Evolutionary conservation across 495 filamentous ascomycete species (phyloP).

Genomic region (Aspergillus cavernicola): DNA sequence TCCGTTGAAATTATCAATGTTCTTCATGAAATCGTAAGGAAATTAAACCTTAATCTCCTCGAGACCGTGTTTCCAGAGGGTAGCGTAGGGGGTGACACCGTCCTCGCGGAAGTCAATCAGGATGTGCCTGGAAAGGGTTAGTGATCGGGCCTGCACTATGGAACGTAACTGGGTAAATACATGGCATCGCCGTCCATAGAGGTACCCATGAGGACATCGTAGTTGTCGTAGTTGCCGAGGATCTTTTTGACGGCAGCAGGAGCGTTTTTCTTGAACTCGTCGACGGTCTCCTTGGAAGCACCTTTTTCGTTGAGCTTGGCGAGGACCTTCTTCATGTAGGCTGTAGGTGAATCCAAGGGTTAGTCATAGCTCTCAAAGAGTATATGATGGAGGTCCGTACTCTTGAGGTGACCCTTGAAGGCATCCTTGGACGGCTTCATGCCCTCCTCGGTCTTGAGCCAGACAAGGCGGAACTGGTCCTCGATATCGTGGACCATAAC

Average conservation of each 20-base stretch:
- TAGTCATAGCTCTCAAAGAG: not conserved
- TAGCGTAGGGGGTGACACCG: conserved; percentile 83
- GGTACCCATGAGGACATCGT: conserved; percentile 89
- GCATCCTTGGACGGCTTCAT: conserved; percentile 63
- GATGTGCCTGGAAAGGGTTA: conserved; percentile 62
- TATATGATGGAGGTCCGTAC: conserved; percentile 22
- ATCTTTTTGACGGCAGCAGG: conserved; percentile 72
- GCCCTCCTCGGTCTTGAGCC: conserved; percentile 64
- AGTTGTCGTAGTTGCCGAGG: conserved; percentile 83
- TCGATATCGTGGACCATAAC: conserved; percentile 88
- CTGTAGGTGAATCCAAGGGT: conserved; percentile 37
- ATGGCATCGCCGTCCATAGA: conserved; percentile 90
- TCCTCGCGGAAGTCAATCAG: conserved; percentile 98
- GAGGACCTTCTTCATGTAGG: conserved; percentile 87
- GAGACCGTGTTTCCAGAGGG: conserved; percentile 95
- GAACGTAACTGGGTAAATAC: conserved; percentile 46
- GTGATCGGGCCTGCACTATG: not conserved
- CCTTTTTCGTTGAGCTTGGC: conserved; percentile 58
- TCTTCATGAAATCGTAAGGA: conserved; percentile 17
- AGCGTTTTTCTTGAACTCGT: conserved; percentile 73
- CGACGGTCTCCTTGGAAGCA: conserved; percentile 60
- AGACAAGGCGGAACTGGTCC: conserved; percentile 82
- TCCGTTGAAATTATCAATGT: conserved; percentile 26
- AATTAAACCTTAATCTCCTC: conserved; percentile 86
- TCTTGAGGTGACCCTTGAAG: conserved; percentile 77